Evolutionary conservation across 441 rosid species (phyloP).

Genomic region (Pelargonium hybrid): DNA sequence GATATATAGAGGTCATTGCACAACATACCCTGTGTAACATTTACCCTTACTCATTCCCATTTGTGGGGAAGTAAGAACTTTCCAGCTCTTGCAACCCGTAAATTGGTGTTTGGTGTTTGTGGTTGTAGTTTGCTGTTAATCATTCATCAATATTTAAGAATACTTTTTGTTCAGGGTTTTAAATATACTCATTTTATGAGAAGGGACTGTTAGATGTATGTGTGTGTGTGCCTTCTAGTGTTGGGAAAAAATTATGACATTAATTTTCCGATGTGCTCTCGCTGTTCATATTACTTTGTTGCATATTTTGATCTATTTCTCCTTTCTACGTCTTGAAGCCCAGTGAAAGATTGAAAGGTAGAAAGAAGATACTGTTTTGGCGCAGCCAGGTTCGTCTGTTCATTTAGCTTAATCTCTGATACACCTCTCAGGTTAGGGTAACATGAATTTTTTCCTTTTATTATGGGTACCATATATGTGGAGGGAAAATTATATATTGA

Average conservation of each 20-base stretch:
- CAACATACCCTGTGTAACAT: neutral
- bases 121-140: neutral
- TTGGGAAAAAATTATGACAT: neutral
- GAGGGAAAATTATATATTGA: slow-evolving; percentile 17
- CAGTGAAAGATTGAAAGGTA: slow-evolving; percentile 25
- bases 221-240: neutral
- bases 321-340: slow-evolving; percentile 20
- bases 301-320: slow-evolving; percentile 17
- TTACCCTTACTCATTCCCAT: neutral
- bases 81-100: neutral
- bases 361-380: slow-evolving; percentile 21
- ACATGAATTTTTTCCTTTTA: slow-evolving; percentile 18
- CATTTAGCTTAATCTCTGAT: slow-evolving; percentile 14
- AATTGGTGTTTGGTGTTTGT: neutral
- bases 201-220: neutral
- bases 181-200: neutral
- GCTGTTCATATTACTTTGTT: neutral
- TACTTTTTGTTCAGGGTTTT: neutral
- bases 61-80: neutral
- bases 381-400: slow-evolving; percentile 17
- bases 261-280: neutral
- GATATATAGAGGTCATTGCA: neutral
- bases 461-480: slow-evolving; percentile 13
- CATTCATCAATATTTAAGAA: neutral
- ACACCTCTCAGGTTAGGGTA: slow-evolving; percentile 40